Base-by-base conservation (phyloP, 2,329 filamentous ascomycete genomes). In the Paecilomyces formosus region DNA sequence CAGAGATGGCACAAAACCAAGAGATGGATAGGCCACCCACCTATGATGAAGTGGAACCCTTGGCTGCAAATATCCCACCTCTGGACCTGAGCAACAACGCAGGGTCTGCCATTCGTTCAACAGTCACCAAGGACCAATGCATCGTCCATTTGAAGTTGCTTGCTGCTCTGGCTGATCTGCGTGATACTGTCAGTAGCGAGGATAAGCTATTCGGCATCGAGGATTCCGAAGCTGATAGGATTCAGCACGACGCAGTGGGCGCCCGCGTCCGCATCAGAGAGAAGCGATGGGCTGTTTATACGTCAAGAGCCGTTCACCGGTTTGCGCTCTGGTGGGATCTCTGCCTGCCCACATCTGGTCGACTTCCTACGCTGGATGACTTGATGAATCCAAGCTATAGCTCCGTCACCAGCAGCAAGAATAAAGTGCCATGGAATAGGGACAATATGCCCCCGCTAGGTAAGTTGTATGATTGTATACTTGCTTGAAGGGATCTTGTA, bases 81-180 rank as follows among this genome's bases (percentile, higher is more conserved):
- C 58, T 73, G 18, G 57, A 67, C 51, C 65, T 74, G 22, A 21
- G 54, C 15, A 59, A 59, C 35, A 49, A 7, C 22, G 22, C 50
- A 52, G 26, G 50, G 22, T 13, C 21, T 24, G 21, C 50, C 13
- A 21, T n/a, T 3, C 8, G 7, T 52, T 24, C 50, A 15, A 2
- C 53, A 54, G 15, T 22, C 63, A 11, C 12, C 21, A 11, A 54
- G 52, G n/a, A 65, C 60, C 80, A 85, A 50, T 90, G 87, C 62
- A 81, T 90, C 22, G 87, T 84, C 0, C 90, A 94, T 69, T 79
- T 93, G 28, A 90, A 90, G 69, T 77, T 93, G 0, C 78, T 93
- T 1, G 82, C 85, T 56, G 83, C 85, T 9, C 81, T 93, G 58
- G 82, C 89, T 63, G 79, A 79, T 33, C 74, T 93, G 57, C 87